Base-by-base conservation (phyloP, 129 eudicot genomes). In the Arctium lappa region DNA sequence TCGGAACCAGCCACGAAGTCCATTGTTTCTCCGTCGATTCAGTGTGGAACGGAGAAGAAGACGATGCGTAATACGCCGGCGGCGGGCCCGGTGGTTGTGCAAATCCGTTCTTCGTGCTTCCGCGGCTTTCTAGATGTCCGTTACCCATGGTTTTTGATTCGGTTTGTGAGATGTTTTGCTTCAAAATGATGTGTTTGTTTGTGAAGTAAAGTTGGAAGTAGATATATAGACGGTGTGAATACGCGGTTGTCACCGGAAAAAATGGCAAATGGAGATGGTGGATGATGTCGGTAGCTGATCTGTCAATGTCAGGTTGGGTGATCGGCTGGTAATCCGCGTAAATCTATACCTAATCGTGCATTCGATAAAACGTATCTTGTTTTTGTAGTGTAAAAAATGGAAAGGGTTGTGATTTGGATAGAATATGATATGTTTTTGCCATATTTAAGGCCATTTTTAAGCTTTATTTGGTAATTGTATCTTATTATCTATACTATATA, bases 1-100 rank as follows among this genome's bases (percentile, higher is more conserved):
- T 75, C 0, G 97, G 97, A 62, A 95, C 90, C 46, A 95, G 87
- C 99, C 99, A 95, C 0, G 99, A 89, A 77, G 91, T 91, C 99
- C 99, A 91, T 48, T 86, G 90, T 31, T 90, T 91, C 8, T 88
- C 94, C 3, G 88, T 73, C 0, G 85, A 27, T 0, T 74, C 85
- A 33, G 81, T 80, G 53, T 75, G 62, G 50, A 81, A 81, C 3
- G 91, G 79, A 1, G 85, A 70, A 1, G 85, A 70, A 73, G 84
- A 69, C n/a, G 88, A 32, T 0, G 83, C 8, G 80, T 63, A 46
- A 22, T 87, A 74, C 22, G 82, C 74, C 11, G 69, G 31, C 37
- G 74, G 82, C 6, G 79, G 63, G 50, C 77, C 77, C 71, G 75
- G 77, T 27, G 65, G 81, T 11, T 36, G 75, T 34, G 32, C 82